These are phyloP conservation scores for Parasitella parasitica DNA, from an alignment of 371 early-diverging fungal species.

Conservation along the genomic window DNA sequence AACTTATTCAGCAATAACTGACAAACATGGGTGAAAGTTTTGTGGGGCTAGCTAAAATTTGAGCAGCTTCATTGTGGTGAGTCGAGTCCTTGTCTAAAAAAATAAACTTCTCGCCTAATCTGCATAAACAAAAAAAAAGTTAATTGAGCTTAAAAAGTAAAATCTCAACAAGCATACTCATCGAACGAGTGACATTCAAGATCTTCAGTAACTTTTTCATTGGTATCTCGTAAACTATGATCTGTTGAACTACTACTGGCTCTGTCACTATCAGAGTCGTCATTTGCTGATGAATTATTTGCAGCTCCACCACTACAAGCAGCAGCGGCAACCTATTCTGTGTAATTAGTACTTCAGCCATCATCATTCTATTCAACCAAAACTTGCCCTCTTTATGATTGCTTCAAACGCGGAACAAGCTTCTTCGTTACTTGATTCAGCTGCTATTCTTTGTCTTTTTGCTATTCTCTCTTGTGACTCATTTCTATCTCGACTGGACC, in stretches of 20 bases:
- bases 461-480: slow-evolving; percentile 12
- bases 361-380: slow-evolving; percentile 13
- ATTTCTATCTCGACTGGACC: slow-evolving; percentile 5
- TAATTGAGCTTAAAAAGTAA: slow-evolving; percentile 8
- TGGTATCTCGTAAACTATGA: slow-evolving; percentile 10
- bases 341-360: slow-evolving; percentile 11
- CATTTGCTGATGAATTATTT: slow-evolving; percentile 6
- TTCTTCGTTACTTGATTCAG: slow-evolving; percentile 15
- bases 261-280: slow-evolving; percentile 10
- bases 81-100: no score
- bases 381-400: slow-evolving; percentile 12
- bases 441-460: slow-evolving; percentile 17
- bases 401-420: slow-evolving; percentile 15
- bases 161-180: slow-evolving; percentile 16
- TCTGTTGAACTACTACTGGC: slow-evolving; percentile 7
- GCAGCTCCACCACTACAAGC: not conserved
- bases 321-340: slow-evolving; percentile 11
- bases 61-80: no score
- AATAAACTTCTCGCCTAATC: no score
- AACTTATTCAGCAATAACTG: no score
- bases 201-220: slow-evolving; percentile 12
- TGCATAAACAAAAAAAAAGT: slow-evolving; percentile 4
- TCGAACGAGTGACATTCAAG: slow-evolving; percentile 10
- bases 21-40: no score
- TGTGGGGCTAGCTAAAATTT: no score